Conservation (phyloP, 2,329 filamentous ascomycete genomes). For the Didymosphaeria variabile region DNA sequence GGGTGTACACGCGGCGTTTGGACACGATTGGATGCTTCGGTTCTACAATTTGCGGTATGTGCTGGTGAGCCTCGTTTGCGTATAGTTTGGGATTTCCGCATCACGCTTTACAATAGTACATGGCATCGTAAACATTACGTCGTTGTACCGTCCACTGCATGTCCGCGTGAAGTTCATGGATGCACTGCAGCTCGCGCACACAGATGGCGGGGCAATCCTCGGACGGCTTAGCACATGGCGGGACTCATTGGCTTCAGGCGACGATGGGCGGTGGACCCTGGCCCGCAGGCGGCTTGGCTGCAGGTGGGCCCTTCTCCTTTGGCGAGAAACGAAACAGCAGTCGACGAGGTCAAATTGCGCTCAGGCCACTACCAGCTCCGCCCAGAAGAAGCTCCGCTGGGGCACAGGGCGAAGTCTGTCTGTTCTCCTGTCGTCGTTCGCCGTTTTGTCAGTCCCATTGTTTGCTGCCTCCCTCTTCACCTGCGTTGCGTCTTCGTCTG, state of each 20-base stretch:
- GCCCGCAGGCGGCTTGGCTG: constrained; percentile 7
- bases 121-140: not conserved
- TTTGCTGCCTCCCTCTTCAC: not conserved
- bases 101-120: not conserved
- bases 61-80: not conserved
- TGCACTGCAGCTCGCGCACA: not conserved
- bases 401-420: constrained; percentile 9
- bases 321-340: constrained; percentile 10
- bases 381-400: constrained; percentile 6
- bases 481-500: not conserved
- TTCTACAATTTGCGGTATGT: not conserved
- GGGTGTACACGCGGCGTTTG: constrained; percentile 4
- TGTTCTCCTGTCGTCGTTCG: not conserved
- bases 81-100: not conserved
- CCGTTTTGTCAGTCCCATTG: not conserved
- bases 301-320: not conserved
- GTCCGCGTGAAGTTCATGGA: not conserved
- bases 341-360: constrained; percentile 10
- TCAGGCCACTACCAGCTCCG: constrained; percentile 17
- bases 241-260: constrained; percentile 15
- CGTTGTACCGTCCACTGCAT: no score
- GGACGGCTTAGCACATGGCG: constrained; percentile 10
- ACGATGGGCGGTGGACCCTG: constrained; percentile 8
- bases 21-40: not conserved
- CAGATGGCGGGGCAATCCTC: constrained; percentile 12